These are phyloP conservation scores for Oryza brachyantha DNA, from an alignment of 176 grass and related monocot species.

Conservation along the genomic window DNA sequence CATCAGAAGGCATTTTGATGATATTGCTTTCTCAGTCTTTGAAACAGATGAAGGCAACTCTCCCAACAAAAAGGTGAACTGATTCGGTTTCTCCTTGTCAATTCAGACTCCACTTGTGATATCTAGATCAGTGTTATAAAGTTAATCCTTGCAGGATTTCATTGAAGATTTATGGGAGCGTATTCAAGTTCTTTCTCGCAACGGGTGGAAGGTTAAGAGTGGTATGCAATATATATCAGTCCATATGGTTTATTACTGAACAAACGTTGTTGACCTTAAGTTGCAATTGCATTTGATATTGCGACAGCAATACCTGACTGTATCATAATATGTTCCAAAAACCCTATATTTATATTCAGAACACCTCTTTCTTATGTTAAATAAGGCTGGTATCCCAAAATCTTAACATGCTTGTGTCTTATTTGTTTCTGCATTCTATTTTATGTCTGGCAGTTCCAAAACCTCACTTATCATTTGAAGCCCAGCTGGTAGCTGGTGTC, in stretches of 20 bases:
- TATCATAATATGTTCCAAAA: not conserved
- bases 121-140: slow-evolving; percentile 14
- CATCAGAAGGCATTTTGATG: slow-evolving; percentile 72
- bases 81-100: slow-evolving; percentile 14
- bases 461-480: slow-evolving; percentile 88
- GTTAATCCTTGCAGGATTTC: slow-evolving; percentile 69
- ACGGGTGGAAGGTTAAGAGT: slow-evolving; percentile 93
- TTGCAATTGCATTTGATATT: slow-evolving; percentile 2
- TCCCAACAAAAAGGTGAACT: slow-evolving; percentile 69
- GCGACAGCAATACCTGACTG: not conserved
- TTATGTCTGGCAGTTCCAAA: slow-evolving; percentile 72
- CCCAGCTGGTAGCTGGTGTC: slow-evolving; percentile 84
- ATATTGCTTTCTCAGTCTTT: slow-evolving; percentile 81
- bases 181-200: slow-evolving; percentile 77
- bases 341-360: not conserved
- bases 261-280: not conserved
- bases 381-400: not conserved
- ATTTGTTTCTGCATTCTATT: slow-evolving; percentile 19
- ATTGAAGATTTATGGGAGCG: slow-evolving; percentile 95
- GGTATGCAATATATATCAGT: slow-evolving; percentile 51
- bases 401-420: not conserved
- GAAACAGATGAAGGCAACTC: slow-evolving; percentile 76
- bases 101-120: not conserved
- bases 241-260: not conserved
- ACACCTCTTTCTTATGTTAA: slow-evolving; percentile 16